Evolutionary conservation across 2,329 filamentous ascomycete species (phyloP).

Genomic region (Xylariales sp.): DNA sequence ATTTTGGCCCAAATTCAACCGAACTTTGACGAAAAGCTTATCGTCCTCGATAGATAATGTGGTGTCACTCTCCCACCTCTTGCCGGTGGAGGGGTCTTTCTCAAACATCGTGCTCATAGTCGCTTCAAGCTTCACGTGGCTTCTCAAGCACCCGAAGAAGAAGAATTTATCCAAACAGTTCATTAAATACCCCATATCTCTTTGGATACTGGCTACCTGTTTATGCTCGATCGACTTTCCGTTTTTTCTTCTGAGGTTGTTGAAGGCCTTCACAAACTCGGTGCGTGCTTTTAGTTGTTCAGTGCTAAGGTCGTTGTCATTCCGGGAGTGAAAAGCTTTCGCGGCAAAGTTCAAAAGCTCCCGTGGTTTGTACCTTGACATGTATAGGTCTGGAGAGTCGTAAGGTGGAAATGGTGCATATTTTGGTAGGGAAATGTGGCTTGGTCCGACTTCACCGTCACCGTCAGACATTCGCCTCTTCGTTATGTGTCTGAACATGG

Average conservation of each 20-base stretch:
- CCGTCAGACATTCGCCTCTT: too few species aligned
- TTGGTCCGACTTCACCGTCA: too few species aligned
- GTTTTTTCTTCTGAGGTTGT: slow-evolving; percentile 7
- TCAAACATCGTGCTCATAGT: slow-evolving; percentile 24
- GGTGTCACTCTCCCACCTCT: neutral
- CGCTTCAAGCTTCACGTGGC: slow-evolving; percentile 13
- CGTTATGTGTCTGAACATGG: too few species aligned
- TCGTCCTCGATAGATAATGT: neutral
- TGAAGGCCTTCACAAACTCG: slow-evolving; percentile 18
- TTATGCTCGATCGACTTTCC: neutral
- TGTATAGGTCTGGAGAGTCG: slow-evolving; percentile 23
- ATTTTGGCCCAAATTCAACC: slow-evolving; percentile 15
- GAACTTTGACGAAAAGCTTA: slow-evolving; percentile 18
- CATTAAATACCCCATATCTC: slow-evolving; percentile 24
- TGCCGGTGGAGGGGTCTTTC: neutral
- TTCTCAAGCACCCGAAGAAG: slow-evolving; percentile 37
- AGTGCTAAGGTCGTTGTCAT: slow-evolving; percentile 21
- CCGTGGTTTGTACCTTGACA: slow-evolving; percentile 32
- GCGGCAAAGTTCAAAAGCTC: slow-evolving; percentile 39
- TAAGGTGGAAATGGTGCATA: neutral
- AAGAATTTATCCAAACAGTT: slow-evolving; percentile 39
- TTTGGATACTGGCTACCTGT: neutral
- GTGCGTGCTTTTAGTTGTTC: slow-evolving; percentile 25
- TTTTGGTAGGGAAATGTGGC: neutral
- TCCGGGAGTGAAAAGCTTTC: slow-evolving; percentile 23